Conservation (phyloP, 495 filamentous ascomycete genomes). For the Ramalina peruviana region DNA sequence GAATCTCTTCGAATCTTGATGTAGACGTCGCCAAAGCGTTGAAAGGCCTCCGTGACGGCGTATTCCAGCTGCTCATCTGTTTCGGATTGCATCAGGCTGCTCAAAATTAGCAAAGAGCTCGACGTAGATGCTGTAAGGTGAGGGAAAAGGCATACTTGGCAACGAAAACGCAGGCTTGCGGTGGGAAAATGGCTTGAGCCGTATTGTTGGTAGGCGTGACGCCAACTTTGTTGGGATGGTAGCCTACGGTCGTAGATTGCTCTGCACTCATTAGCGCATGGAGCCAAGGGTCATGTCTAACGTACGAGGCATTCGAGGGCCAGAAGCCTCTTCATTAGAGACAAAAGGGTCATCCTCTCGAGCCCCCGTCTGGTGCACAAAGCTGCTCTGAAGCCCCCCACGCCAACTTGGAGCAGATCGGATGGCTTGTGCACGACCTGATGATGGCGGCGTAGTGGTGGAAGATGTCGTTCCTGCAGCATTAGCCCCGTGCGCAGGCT, state of each 20-base stretch:
- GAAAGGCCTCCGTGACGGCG: slow-evolving; percentile 38
- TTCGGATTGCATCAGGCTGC: slow-evolving; percentile 23
- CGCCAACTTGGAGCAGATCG: slow-evolving; percentile 8
- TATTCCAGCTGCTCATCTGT: slow-evolving; percentile 36
- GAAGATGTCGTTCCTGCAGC: not conserved
- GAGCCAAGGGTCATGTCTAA: not conserved
- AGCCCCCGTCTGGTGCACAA: not conserved
- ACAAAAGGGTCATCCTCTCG: slow-evolving; percentile 14
- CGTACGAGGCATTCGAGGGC: slow-evolving; percentile 3
- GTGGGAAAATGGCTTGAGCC: slow-evolving; percentile 40
- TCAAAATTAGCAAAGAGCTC: not conserved
- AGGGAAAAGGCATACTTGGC: slow-evolving; percentile 34
- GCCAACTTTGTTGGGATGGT: slow-evolving; percentile 14
- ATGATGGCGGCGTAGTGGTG: slow-evolving; percentile 1
- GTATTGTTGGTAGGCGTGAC: slow-evolving; percentile 27
- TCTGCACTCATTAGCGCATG: not conserved
- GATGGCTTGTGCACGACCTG: slow-evolving; percentile 3
- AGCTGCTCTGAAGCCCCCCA: not conserved
- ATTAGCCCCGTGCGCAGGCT: not conserved
- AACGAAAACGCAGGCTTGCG: slow-evolving; percentile 46
- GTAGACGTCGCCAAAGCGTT: slow-evolving; percentile 37
- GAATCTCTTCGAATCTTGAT: slow-evolving; percentile 48
- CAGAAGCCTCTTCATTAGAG: not conserved
- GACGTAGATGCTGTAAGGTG: slow-evolving; percentile 17
- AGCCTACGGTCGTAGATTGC: not conserved